Evolutionary conservation across 176 grass and related monocot species (phyloP), one percentile per base, ranked within the genome.

Genomic region (Poa annua): DNA sequence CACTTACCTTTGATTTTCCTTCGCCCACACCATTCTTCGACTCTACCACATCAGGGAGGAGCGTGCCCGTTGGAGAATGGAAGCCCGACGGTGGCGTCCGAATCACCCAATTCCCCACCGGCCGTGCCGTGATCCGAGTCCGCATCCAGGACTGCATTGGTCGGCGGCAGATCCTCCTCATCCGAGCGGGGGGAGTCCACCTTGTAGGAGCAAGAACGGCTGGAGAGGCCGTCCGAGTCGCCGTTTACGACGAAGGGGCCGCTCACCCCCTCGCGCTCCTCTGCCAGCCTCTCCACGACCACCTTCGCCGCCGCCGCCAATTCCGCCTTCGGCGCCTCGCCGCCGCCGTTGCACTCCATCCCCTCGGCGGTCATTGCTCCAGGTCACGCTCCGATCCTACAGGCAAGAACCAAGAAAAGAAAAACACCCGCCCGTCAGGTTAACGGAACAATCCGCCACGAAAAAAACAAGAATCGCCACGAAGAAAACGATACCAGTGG

Each of bases 281-380:
- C 84, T 81, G 53, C 42, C n/a, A n/a, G n/a, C n/a, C n/a, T n/a
- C n/a, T n/a, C n/a, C n/a, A 25, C n/a, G n/a, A 29, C 41, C 41
- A 3, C 80, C 85, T 85, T 79, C 50, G 57, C 75, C n/a, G n/a
- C 61, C n/a, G 41, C 42, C 9, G 61, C 39, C 45, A 88, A 88
- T 84, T 83, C 83, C 79, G 78, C 83, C 70, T 66, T 82, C 1
- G 71, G 80, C 55, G 82, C 86, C n/a, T n/a, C n/a, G n/a, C n/a
- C n/a, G n/a, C n/a, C n/a, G 77, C 71, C 88, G 76, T 52, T 74
- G 84, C 63, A 68, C 53, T 84, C 71, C 39, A 50, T 78, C 61
- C 78, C 82, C 70, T 93, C 79, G 68, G 88, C 88, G 83, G 91
- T 86, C 88, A 90, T 93, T 84, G 86, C 83, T 55, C 16, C 65